Base-by-base conservation (phyloP, 2,329 filamentous ascomycete genomes). In the Fusarium acutatum region DNA sequence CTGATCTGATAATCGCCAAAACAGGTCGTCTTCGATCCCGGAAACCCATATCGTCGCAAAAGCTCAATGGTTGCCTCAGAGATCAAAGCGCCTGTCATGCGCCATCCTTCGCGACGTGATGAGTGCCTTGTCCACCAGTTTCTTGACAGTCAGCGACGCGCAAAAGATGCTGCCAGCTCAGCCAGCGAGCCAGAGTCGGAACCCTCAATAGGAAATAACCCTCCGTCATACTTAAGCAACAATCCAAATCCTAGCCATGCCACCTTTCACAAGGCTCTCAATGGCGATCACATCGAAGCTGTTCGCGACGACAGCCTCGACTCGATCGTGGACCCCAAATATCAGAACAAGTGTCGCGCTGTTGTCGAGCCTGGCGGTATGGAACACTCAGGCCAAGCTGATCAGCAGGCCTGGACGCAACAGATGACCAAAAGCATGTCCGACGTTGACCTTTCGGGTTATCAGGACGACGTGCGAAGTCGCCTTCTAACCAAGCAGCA, bases 401-500 rank as follows among this genome's bases (percentile, higher is more conserved):
- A 91, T 76, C 86, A 91, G 79, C 83, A 87, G 74, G 82, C 84
- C 18, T 91, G 89, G 89, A 85, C 84, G 47, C 81, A 81, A 14
- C 81, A 84, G 62, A 86, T 89, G 77, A 81, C 81, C 54, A 85
- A 83, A 71, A 81, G 80, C 76, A 80, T 80, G 61, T 84, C 84
- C 5, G 82, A 84, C 60, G 69, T 83, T 43, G 83, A 87, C 65
- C 79, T 85, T 17, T 71, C 78, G 13, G 69, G 79, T 46, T 71
- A 82, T 65, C 67, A 69, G 30, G 80, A 81, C 32, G 79, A 82
- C 14, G 75, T 88, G 46, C 87, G 89, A 77, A 90, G 88, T 67
- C 89, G 96, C n/a, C 89, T 98, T 56, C 87, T 98, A 75, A 98
- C 95, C 4, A 98, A 98, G 85, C 95, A 94, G 81, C 94, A 99